Base-by-base conservation (phyloP, 805 yeast species). In the Wickerhamiella alocasiicola region DNA sequence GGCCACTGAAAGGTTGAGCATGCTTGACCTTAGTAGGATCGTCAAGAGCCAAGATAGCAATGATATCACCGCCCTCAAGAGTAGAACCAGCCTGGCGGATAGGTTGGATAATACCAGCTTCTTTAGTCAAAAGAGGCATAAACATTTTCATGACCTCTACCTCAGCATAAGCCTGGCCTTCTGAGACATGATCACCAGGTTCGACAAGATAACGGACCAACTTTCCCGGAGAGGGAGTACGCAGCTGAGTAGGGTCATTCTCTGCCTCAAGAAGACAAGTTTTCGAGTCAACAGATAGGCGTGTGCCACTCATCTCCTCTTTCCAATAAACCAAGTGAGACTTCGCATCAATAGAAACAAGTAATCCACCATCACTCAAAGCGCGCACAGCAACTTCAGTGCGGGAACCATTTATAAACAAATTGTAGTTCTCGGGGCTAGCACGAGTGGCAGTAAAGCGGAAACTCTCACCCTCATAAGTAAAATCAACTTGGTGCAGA, bases 91-190 rank as follows among this genome's bases (percentile, higher is more conserved):
- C 97, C 66, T 91, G 98, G 63, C 91, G 88, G 58, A 91, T 76
- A 31, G 85, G 67, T 66, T 88, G 96, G 41, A 87, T 82, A 44
- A 72, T 68, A 71, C 99, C 99, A 55, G 81, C 80, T 61, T 88
- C 98, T 61, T 78, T 83, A 16, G 96, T 88, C 55, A 87, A 67
- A 54, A 91, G 71, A 38, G 98, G 96, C 96, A 91, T 91, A 64
- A 87, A 85, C 98, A 91, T 91, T 65, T 91, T 91, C 99, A 91
- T 91, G 51, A 91, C 98, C 66, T 91, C 99, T 44, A 91, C 95
- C 66, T 91, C 98, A 31, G 98, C 98, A 56, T 75, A 93, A 34
- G 96, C 78, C 65, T 88, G 94, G 46, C 97, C 97, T 45, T 91
- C 76, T 39, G 63, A 64, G 53, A 91, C 73, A 56, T 88, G 97